phyloP scores from a whole-genome alignment of 2,329 filamentous ascomycete genomes.

The Periconia macrospinosa region DNA sequence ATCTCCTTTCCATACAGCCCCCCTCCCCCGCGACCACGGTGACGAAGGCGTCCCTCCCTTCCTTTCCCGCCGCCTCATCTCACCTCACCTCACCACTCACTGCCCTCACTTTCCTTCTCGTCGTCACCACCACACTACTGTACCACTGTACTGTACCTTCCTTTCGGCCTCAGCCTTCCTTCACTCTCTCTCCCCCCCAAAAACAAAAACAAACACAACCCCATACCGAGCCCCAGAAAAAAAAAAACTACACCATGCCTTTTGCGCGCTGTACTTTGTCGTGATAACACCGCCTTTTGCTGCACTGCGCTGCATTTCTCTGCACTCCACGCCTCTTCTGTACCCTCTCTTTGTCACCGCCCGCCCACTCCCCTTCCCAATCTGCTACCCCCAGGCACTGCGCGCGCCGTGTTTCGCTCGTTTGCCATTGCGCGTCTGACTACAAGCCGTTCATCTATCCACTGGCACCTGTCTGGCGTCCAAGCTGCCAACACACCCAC shows the following conservation, averaged over 20 bases:
- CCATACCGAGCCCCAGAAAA: constrained; percentile 1
- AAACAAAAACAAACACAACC: not conserved
- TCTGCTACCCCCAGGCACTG: not conserved
- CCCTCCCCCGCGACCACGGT: not conserved
- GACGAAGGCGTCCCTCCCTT: not conserved
- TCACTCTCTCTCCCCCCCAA: not conserved
- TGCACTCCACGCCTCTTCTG: not conserved
- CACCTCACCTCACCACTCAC: too few species aligned
- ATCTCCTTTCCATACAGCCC: not conserved
- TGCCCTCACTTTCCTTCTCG: not conserved
- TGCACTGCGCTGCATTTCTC: not conserved
- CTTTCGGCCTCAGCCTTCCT: not conserved
- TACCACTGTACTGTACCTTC: too few species aligned
- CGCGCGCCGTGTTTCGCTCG: constrained; percentile 18
- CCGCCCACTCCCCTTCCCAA: not conserved
- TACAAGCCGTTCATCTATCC: constrained; percentile 11
- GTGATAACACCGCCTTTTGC: constrained; percentile 1
- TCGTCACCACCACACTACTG: too few species aligned
- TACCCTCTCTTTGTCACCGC: constrained; percentile 10
- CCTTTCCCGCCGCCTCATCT: not conserved
- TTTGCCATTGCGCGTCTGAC: constrained; percentile 14
- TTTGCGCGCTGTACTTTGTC: not conserved
- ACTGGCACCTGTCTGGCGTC: constrained; percentile 11
- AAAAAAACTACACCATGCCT: constrained; percentile 14
- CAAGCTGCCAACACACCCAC: constrained; percentile 40